Base-by-base conservation (phyloP, 2,329 filamentous ascomycete genomes). In the Fusarium sp. region DNA sequence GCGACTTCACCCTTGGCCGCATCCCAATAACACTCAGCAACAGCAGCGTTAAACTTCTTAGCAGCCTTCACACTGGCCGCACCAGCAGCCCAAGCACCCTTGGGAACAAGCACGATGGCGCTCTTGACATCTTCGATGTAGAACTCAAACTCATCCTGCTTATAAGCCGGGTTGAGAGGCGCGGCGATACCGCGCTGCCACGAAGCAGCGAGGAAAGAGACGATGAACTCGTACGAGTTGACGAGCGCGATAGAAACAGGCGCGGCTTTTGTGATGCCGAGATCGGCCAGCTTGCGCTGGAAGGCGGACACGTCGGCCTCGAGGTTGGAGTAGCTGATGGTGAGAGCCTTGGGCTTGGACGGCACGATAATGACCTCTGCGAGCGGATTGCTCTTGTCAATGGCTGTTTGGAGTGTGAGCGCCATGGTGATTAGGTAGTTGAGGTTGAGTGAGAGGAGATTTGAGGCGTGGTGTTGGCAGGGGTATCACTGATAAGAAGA, bases 101-200 rank as follows among this genome's bases (percentile, higher is more conserved):
- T 86, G 18, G 94, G 93, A 15, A 97, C 92, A 39, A 97, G 86
- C 36, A 94, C 89, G 66, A 97, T 85, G 38, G 91, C 91, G 10
- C 94, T 95, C 79, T 91, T 93, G 76, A 97, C 86, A 80, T 97
- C 94, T 73, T 95, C 92, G 78, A 97, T 95, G 82, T 96, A 97
- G 83, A 97, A 97, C 81, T 96, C 94, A 80, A 95, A 96, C 82
- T 97, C 94, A 64, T 91, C 91, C 82, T 96, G 93, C 85, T 95
- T 97, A 86, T 97, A 97, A 48, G 91, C 92, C 44, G 94, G 91
- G 82, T 97, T 97, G 73, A 97, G 85, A n/a, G 94, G 94, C 7
- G 94, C 94, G 13, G 94, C 94, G 75, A 96, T 92, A 35, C 87
- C 93, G 77, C 94, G 89, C 84, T 96, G 94, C 90, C 92, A 94